phyloP scores from a whole-genome alignment of 129 eudicot genomes.

The Chrysanthemum makinoi region DNA sequence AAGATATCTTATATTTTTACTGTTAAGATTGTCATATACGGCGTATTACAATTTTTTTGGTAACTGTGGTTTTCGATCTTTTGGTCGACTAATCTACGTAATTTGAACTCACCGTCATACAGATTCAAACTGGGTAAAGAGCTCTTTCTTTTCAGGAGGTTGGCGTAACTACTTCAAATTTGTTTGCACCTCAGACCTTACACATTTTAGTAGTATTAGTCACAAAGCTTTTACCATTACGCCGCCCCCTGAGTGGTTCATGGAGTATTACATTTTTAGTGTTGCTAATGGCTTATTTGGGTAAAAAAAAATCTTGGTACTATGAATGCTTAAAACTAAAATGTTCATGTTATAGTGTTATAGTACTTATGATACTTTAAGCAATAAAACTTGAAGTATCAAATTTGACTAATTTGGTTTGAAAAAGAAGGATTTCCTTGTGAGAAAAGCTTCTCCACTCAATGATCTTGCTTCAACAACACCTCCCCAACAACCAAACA shows the following conservation, averaged over 20 bases:
- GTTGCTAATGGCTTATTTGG: background rate
- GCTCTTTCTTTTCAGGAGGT: too few species aligned
- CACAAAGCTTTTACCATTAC: too few species aligned
- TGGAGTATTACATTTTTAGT: background rate
- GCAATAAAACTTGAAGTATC: conserved; percentile 21
- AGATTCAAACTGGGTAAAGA: too few species aligned
- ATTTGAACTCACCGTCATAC: too few species aligned
- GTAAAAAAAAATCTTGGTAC: background rate
- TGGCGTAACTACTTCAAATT: too few species aligned
- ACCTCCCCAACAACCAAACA: conserved; percentile 45
- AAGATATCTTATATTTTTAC: too few species aligned
- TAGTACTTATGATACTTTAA: background rate
- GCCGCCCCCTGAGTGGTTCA: background rate
- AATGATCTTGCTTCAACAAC: conserved; percentile 44
- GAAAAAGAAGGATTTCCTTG: conserved; percentile 26
- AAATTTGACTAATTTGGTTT: conserved; percentile 18
- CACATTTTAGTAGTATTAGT: too few species aligned
- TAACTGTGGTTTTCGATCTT: too few species aligned
- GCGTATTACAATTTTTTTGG: too few species aligned
- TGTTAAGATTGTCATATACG: too few species aligned
- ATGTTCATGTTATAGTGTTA: background rate
- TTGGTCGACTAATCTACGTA: too few species aligned
- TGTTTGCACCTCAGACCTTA: too few species aligned
- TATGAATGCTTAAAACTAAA: background rate
- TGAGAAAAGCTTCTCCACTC: conserved; percentile 27